phyloP scores from a whole-genome alignment of 768 basidiomycete genomes.

The Trametes sanguinea region DNA sequence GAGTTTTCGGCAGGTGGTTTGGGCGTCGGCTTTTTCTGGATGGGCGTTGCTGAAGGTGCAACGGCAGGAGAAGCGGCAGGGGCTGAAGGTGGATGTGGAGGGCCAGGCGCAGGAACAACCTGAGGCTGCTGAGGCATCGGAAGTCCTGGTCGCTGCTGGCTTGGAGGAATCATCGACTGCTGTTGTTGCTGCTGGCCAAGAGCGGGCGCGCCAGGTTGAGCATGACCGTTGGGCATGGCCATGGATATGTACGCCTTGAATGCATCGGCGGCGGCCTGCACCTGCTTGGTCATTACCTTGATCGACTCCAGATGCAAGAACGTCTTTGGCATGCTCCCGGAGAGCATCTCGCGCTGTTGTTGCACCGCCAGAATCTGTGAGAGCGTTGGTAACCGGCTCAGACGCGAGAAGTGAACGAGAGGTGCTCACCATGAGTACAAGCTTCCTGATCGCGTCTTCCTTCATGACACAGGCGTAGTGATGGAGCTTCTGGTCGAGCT shows the following conservation, averaged over 20 bases:
- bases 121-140: conserved; percentile 14
- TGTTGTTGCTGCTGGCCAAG: conserved; percentile 9
- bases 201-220: not conserved
- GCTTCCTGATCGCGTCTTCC: conserved; percentile 50
- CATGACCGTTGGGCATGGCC: not conserved
- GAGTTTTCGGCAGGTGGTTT: conserved; percentile 18
- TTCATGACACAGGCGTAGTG: conserved; percentile 50
- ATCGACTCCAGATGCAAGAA: conserved; percentile 35
- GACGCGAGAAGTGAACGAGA: not conserved
- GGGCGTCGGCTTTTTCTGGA: conserved; percentile 23
- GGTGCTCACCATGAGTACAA: conserved; percentile 55
- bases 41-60: conserved; percentile 13
- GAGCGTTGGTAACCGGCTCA: not conserved
- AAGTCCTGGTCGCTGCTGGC: not conserved
- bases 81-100: conserved; percentile 6
- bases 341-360: conserved; percentile 41
- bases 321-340: conserved; percentile 32
- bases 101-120: not conserved
- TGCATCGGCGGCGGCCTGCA: conserved; percentile 43
- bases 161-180: not conserved
- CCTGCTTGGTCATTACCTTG: conserved; percentile 44
- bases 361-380: conserved; percentile 31
- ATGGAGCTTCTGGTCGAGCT: conserved; percentile 54
- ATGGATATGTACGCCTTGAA: conserved; percentile 31
- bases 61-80: conserved; percentile 12